phyloP scores from a whole-genome alignment of 345 rosid genomes.

The Cochlearia excelsa region DNA sequence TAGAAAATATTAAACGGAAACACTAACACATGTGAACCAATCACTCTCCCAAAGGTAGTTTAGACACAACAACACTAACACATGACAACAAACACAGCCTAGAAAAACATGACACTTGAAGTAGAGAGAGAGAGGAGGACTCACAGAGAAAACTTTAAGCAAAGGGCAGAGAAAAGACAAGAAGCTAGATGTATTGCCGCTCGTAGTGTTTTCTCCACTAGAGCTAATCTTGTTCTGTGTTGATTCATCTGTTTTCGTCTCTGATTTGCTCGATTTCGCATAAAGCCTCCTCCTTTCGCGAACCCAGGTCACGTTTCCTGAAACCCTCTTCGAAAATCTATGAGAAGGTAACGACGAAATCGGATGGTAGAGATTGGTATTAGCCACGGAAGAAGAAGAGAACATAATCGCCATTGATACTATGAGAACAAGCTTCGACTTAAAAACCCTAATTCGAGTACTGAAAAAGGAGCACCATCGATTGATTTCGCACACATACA shows the following conservation, averaged over 20 bases:
- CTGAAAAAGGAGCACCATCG: not conserved
- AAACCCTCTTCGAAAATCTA: slow-evolving; percentile 5
- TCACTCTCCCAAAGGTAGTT: too few species aligned
- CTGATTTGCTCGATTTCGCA: slow-evolving; percentile 38
- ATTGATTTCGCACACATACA: not conserved
- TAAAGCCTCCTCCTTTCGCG: slow-evolving; percentile 24
- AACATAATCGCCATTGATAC: slow-evolving; percentile 4
- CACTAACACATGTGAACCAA: not conserved
- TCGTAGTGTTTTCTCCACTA: not conserved
- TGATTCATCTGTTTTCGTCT: slow-evolving; percentile 15
- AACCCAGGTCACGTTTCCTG: slow-evolving; percentile 31
- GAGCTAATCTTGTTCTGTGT: not conserved
- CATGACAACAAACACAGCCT: not conserved
- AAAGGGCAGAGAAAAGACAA: slow-evolving; percentile 77
- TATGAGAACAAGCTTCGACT: too few species aligned
- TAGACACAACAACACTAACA: not conserved
- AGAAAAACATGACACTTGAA: not conserved
- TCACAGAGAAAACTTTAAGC: slow-evolving; percentile 72
- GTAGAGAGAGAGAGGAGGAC: slow-evolving; percentile 23
- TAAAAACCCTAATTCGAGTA: not conserved
- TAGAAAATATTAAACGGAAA: not conserved
- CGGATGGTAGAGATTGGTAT: not conserved
- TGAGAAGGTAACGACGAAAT: slow-evolving; percentile 26
- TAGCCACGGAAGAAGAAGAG: not conserved
- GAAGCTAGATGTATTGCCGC: slow-evolving; percentile 44